phyloP scores from a whole-genome alignment of 2,329 filamentous ascomycete genomes.

The Cladosporium sphaerospermum region DNA sequence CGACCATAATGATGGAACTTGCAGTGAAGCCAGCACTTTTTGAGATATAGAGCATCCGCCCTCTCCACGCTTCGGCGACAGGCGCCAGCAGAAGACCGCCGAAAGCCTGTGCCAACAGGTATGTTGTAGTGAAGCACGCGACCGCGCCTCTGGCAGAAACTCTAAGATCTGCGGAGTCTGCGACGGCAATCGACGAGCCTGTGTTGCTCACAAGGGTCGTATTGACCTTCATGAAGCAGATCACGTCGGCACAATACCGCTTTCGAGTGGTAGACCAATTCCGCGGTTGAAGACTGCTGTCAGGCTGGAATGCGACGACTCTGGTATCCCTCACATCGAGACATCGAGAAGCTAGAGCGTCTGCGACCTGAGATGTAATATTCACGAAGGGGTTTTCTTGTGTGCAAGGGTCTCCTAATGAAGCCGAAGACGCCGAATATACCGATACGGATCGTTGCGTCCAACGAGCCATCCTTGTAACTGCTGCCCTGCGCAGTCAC shows the following conservation, averaged over 20 bases:
- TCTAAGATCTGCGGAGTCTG: conserved; percentile 3
- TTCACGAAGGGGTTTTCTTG: neutral
- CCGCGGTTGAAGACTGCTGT: conserved; percentile 13
- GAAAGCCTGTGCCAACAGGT: conserved; percentile 33
- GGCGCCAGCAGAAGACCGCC: conserved; percentile 34
- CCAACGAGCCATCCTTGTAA: neutral
- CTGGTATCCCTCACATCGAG: neutral
- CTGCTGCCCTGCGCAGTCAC: too few species aligned
- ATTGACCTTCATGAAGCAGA: conserved; percentile 18
- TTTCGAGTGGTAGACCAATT: conserved; percentile 15
- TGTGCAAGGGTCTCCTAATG: neutral
- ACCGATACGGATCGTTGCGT: neutral
- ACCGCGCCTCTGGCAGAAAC: conserved; percentile 6
- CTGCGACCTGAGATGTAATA: neutral
- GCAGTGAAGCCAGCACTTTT: conserved; percentile 27
- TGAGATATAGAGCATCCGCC: conserved; percentile 30
- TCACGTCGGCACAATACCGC: conserved; percentile 14
- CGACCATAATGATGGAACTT: conserved; percentile 32
- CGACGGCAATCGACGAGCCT: conserved; percentile 14
- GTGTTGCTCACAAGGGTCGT: conserved; percentile 19
- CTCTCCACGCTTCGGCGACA: conserved; percentile 34
- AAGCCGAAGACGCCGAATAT: neutral
- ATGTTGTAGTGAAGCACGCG: conserved; percentile 17
- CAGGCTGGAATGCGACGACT: conserved; percentile 4
- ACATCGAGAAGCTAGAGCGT: neutral